Conservation (phyloP, 305 asterid genomes). For the Plantago lanceolata region DNA sequence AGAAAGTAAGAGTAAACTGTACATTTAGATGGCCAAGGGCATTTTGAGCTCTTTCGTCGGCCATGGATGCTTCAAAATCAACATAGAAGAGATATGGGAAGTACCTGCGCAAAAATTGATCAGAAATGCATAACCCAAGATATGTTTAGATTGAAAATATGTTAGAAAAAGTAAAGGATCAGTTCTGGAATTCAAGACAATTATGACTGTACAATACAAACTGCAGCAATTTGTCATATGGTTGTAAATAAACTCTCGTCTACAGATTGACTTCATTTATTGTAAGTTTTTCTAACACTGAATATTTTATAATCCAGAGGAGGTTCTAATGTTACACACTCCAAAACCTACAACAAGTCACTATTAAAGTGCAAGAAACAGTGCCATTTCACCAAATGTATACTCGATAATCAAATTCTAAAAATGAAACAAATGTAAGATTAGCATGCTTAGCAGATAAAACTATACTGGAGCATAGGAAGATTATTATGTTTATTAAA, state of each 20-base stretch:
- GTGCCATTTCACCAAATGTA: neutral
- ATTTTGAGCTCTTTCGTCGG: conserved; percentile 95
- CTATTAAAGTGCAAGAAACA: too few species aligned
- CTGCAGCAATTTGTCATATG: neutral
- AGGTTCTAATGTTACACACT: neutral
- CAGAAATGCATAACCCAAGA: conserved; percentile 14
- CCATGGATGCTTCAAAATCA: conserved; percentile 99
- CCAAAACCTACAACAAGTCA: too few species aligned
- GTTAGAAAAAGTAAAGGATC: conserved; percentile 8
- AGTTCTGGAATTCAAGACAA: neutral
- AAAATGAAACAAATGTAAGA: conserved; percentile 1
- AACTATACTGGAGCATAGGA: neutral
- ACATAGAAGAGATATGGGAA: conserved; percentile 96
- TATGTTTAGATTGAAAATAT: conserved; percentile 1
- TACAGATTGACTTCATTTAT: neutral
- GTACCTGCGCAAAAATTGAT: conserved; percentile 47
- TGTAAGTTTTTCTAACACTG: conserved; percentile 1
- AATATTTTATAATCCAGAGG: conserved; percentile 1
- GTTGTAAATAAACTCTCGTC: neutral
- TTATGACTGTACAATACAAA: neutral
- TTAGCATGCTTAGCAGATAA: conserved; percentile 6
- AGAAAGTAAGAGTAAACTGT: conserved; percentile 5
- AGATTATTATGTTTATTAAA: too few species aligned
- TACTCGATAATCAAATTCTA: conserved; percentile 17
- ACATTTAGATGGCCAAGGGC: conserved; percentile 93